A percentile compares a stretch with the other conserved stretches of the same genome.
These are phyloP conservation scores for Perkinsus olseni DNA, from an alignment of 169 alveolate species.

Conservation along the genomic window DNA sequence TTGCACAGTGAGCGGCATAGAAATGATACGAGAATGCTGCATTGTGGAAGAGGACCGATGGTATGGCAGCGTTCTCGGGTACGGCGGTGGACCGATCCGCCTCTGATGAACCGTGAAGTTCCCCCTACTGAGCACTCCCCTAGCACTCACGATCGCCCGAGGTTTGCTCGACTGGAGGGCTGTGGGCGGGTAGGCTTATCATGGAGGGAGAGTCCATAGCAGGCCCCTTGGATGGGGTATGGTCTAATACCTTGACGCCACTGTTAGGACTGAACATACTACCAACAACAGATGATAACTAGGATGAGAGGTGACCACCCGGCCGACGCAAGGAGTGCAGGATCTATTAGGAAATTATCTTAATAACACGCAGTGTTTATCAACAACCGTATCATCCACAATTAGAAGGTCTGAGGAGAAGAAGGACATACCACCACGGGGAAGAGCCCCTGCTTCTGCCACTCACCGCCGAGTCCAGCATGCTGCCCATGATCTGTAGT, in stretches of 20 bases:
- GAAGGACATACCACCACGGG: background rate
- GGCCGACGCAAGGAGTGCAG: background rate
- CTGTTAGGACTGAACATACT: background rate
- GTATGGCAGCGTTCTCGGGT: background rate
- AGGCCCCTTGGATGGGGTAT: background rate
- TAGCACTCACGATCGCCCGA: too few relatives aligned
- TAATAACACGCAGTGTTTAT: background rate
- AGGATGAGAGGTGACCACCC: background rate
- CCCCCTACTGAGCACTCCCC: too few relatives aligned
- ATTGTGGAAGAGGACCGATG: background rate
- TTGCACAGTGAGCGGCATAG: background rate
- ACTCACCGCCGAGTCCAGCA: constrained; percentile 39
- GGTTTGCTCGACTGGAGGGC: background rate
- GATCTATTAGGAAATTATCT: background rate
- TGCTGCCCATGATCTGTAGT: constrained; percentile 47
- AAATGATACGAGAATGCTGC: background rate
- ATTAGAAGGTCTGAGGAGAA: background rate
- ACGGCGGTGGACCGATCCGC: background rate
- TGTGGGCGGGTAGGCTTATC: background rate
- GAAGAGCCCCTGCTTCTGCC: background rate
- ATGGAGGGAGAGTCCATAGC: background rate
- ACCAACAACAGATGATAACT: background rate
- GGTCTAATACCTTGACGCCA: background rate
- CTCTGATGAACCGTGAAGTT: background rate
- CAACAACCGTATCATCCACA: background rate